Evolutionary conservation across 495 filamentous ascomycete genomes (phyloP).

Genomic region (Xylaria acuta): DNA sequence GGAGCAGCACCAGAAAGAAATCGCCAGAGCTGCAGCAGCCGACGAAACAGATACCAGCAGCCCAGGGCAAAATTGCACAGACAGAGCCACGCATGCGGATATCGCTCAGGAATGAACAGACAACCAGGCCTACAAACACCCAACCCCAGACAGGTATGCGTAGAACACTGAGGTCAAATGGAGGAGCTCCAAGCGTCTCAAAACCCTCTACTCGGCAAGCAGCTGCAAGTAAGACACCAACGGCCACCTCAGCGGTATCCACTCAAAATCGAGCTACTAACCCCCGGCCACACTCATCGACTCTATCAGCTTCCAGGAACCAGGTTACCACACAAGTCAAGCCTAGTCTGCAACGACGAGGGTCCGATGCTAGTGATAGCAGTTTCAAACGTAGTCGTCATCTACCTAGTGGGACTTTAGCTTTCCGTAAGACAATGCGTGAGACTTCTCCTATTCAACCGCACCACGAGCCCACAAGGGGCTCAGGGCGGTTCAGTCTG

Average conservation of each 20-base stretch:
- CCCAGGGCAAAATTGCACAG: constrained; percentile 25
- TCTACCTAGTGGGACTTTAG: constrained; percentile 30
- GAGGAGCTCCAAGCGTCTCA: constrained; percentile 22
- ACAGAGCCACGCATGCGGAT: constrained; percentile 44
- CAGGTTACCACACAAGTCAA: constrained; percentile 27
- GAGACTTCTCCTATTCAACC: constrained; percentile 33
- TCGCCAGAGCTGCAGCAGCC: constrained; percentile 26
- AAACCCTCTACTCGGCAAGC: constrained; percentile 27
- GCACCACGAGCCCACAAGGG: constrained; percentile 25
- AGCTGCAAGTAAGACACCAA: constrained; percentile 24
- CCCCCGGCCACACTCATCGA: constrained; percentile 19
- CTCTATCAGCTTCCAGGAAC: constrained; percentile 15
- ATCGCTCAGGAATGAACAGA: constrained; percentile 45
- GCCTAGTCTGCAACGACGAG: constrained; percentile 44
- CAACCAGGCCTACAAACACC: constrained; percentile 32
- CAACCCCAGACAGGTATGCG: constrained; percentile 40
- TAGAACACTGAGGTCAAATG: constrained; percentile 42
- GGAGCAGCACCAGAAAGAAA: constrained; percentile 32
- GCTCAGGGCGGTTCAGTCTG: constrained; percentile 47
- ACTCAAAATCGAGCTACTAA: constrained; percentile 13
- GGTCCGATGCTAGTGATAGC: constrained; percentile 55
- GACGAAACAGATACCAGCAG: constrained; percentile 9
- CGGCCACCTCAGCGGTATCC: constrained; percentile 24
- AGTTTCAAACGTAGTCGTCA: constrained; percentile 53
- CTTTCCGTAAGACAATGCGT: constrained; percentile 52